phyloP scores from a whole-genome alignment of 768 basidiomycete species.

The Boletus edulis region DNA sequence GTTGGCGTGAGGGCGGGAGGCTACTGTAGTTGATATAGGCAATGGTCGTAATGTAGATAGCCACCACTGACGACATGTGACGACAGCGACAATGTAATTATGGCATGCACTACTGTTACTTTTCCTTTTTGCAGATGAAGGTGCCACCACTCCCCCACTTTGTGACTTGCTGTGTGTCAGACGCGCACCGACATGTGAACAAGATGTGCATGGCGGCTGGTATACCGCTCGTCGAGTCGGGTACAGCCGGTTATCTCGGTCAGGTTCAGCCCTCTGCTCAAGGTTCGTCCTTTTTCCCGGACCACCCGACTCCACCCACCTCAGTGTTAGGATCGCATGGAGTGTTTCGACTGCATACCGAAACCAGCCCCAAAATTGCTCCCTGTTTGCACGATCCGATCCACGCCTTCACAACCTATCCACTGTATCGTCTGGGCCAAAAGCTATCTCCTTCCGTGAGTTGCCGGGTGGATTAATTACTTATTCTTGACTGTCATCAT shows the following conservation, averaged over 20 bases:
- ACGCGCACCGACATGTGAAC: constrained; percentile 94
- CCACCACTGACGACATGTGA: too few species aligned
- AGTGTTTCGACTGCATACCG: constrained; percentile 95
- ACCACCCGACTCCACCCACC: not conserved
- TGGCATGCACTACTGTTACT: too few species aligned
- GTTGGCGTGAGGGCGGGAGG: too few species aligned
- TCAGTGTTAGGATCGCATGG: constrained; percentile 66
- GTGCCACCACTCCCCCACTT: not conserved
- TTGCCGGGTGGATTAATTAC: not conserved
- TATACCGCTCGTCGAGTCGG: constrained; percentile 91
- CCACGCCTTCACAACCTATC: constrained; percentile 94
- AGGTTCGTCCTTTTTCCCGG: constrained; percentile 44
- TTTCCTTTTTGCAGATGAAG: too few species aligned
- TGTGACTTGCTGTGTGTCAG: constrained; percentile 39
- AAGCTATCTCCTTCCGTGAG: constrained; percentile 90
- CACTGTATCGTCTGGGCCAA: constrained; percentile 99
- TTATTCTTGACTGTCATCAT: not conserved
- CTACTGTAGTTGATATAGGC: too few species aligned
- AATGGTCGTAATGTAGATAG: too few species aligned
- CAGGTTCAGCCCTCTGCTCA: constrained; percentile 93
- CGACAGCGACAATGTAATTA: too few species aligned
- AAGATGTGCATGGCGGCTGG: constrained; percentile 94
- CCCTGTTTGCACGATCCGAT: constrained; percentile 96
- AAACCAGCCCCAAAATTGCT: constrained; percentile 94
- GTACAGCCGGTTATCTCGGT: constrained; percentile 95